Percentiles rank a stretch among this genome's conserved stretches.
Evolutionary conservation across 108 stramenopile genomes (phyloP).

Genomic region (Nitzschia putrida): DNA sequence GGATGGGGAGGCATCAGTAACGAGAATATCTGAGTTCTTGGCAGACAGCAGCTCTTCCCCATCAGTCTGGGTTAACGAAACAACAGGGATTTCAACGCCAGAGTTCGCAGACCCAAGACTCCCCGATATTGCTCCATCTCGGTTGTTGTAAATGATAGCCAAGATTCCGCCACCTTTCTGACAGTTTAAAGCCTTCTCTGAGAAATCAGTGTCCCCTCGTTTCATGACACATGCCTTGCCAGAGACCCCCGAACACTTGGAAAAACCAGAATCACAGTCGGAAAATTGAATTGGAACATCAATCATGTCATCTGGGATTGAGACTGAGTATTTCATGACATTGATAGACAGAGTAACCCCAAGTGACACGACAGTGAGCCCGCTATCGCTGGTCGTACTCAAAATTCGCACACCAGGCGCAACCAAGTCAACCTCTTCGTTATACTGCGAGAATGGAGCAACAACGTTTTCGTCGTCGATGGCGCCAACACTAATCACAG

Average conservation of each 20-base stretch:
- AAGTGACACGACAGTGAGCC: conserved; percentile 7
- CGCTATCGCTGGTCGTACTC: conserved; percentile 8
- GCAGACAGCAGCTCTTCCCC: neutral
- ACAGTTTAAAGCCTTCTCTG: conserved; percentile 23
- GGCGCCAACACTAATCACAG: conserved; percentile 54
- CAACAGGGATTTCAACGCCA: conserved; percentile 5
- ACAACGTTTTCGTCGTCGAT: neutral
- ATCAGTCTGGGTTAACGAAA: neutral
- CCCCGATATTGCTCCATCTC: conserved; percentile 1
- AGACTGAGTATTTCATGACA: conserved; percentile 8
- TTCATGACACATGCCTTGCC: conserved; percentile 20
- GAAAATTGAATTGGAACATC: neutral
- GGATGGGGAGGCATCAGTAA: neutral
- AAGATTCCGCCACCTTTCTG: conserved; percentile 13
- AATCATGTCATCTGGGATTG: neutral
- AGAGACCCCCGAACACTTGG: neutral
- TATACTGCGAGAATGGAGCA: conserved; percentile 24
- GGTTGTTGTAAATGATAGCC: conserved; percentile 21
- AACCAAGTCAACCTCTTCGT: conserved; percentile 52
- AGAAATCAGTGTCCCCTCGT: conserved; percentile 16
- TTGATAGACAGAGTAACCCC: neutral
- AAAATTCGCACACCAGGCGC: conserved; percentile 55
- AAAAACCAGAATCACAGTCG: conserved; percentile 17
- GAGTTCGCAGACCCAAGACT: neutral
- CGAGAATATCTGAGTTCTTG: neutral